Evolutionary conservation across 176 grass and related monocot genomes (phyloP).

Genomic region (Pharus latifolius): DNA sequence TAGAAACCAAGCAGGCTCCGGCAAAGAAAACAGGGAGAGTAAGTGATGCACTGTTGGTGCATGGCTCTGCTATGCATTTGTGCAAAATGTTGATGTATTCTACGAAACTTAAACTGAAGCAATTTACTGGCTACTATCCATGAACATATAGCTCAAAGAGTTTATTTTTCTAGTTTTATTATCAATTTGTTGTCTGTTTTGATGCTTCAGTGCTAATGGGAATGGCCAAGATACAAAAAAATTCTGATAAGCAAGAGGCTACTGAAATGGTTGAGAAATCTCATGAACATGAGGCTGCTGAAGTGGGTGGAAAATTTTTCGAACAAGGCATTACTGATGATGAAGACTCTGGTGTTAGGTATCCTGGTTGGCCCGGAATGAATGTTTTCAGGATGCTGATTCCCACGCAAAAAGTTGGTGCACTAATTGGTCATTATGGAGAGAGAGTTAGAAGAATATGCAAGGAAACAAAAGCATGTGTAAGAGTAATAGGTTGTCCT

Average conservation of each 20-base stretch:
- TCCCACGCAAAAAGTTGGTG: slow-evolving; percentile 6
- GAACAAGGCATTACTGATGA: neutral
- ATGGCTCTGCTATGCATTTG: no score
- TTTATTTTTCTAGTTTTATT: neutral
- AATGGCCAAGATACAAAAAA: slow-evolving; percentile 11
- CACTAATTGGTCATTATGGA: slow-evolving; percentile 30
- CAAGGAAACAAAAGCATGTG: slow-evolving; percentile 25
- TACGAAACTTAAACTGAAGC: no score
- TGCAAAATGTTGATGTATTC: no score
- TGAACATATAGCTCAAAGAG: neutral
- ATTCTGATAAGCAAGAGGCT: neutral
- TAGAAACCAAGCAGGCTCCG: no score
- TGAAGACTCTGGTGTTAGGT: slow-evolving; percentile 14
- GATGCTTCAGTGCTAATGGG: slow-evolving; percentile 15
- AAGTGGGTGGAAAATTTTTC: neutral
- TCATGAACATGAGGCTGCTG: neutral
- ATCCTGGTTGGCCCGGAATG: slow-evolving; percentile 39
- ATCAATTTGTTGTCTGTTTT: neutral
- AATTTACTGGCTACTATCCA: neutral
- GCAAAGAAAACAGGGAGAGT: no score
- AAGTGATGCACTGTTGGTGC: no score
- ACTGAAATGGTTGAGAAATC: neutral
- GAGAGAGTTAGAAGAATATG: slow-evolving; percentile 34
- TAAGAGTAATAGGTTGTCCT: slow-evolving; percentile 32
- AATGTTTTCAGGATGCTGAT: slow-evolving; percentile 42